phyloP scores from a whole-genome alignment of 768 basidiomycete species.

The Lyophyllum decastes region DNA sequence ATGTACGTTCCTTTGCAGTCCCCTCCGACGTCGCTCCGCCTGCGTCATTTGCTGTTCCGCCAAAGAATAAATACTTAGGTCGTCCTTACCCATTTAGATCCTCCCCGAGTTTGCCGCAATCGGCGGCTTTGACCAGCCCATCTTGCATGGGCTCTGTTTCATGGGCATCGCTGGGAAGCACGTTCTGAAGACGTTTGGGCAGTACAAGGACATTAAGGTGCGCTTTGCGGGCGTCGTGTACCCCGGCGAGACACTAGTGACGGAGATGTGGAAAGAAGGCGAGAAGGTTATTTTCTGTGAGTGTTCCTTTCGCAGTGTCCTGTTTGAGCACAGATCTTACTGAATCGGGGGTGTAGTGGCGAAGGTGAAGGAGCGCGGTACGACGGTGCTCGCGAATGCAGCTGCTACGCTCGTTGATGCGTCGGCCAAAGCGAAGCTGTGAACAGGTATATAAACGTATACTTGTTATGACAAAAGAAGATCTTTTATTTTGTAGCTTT shows the following conservation, averaged over 20 bases:
- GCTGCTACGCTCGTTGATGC: slow-evolving; percentile 69
- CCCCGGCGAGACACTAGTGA: slow-evolving; percentile 93
- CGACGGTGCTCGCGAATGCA: slow-evolving; percentile 73
- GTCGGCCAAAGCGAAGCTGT: slow-evolving; percentile 63
- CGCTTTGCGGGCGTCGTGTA: slow-evolving; percentile 91
- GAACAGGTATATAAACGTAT: slow-evolving; percentile 16
- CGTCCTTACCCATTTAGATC: slow-evolving; percentile 48
- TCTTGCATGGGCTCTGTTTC: slow-evolving; percentile 84
- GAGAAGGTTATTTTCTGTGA: slow-evolving; percentile 87
- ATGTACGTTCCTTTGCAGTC: slow-evolving; percentile 47
- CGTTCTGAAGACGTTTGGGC: slow-evolving; percentile 82
- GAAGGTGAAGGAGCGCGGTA: slow-evolving; percentile 85
- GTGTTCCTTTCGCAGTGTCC: slow-evolving; percentile 29
- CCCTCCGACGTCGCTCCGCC: background rate
- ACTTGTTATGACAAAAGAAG: background rate
- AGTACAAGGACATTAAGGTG: slow-evolving; percentile 92
- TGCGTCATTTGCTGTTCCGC: too few species aligned
- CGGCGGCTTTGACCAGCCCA: slow-evolving; percentile 93
- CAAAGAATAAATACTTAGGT: background rate
- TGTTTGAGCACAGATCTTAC: background rate
- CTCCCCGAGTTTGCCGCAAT: slow-evolving; percentile 92
- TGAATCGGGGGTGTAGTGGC: slow-evolving; percentile 47
- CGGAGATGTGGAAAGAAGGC: slow-evolving; percentile 98
- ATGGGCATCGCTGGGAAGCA: slow-evolving; percentile 96
- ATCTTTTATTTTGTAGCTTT: background rate